Conservation (phyloP, 306 rosid genomes). For the Cucumis cinereus region DNA sequence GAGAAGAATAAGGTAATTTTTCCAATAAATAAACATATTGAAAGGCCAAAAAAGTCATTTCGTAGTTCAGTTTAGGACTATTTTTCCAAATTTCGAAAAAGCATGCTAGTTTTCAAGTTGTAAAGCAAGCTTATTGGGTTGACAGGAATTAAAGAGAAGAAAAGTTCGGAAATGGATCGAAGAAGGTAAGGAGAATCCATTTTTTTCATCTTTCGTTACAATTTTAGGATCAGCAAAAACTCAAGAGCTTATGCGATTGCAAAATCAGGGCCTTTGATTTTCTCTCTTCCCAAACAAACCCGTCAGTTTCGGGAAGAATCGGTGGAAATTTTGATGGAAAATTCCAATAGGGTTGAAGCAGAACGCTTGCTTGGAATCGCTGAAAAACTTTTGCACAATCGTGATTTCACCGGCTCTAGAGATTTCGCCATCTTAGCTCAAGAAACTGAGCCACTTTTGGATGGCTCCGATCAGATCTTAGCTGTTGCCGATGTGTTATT, state of each 20-base stretch:
- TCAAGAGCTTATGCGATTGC: not conserved
- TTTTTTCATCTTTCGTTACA: not conserved
- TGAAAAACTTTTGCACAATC: slow-evolving; percentile 57
- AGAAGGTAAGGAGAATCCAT: not conserved
- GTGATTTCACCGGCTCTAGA: slow-evolving; percentile 58
- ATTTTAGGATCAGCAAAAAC: not conserved
- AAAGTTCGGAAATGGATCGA: not conserved
- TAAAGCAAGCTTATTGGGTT: not conserved
- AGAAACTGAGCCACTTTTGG: slow-evolving; percentile 76
- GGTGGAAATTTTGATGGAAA: slow-evolving; percentile 11
- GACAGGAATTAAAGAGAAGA: not conserved
- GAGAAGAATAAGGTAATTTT: too few species aligned
- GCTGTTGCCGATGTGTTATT: slow-evolving; percentile 66
- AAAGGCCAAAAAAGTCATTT: not conserved
- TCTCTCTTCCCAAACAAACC: not conserved
- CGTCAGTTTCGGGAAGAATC: not conserved
- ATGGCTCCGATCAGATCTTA: slow-evolving; percentile 83
- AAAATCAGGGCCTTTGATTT: not conserved
- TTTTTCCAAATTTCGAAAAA: not conserved
- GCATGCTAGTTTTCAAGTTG: not conserved
- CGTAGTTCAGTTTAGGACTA: not conserved
- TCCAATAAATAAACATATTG: too few species aligned
- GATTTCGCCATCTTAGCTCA: slow-evolving; percentile 79
- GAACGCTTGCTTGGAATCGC: slow-evolving; percentile 69
- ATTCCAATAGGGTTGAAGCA: slow-evolving; percentile 48